Base-by-base conservation (phyloP, 2,329 filamentous ascomycete species). In the Lecanicillium sp. region DNA sequence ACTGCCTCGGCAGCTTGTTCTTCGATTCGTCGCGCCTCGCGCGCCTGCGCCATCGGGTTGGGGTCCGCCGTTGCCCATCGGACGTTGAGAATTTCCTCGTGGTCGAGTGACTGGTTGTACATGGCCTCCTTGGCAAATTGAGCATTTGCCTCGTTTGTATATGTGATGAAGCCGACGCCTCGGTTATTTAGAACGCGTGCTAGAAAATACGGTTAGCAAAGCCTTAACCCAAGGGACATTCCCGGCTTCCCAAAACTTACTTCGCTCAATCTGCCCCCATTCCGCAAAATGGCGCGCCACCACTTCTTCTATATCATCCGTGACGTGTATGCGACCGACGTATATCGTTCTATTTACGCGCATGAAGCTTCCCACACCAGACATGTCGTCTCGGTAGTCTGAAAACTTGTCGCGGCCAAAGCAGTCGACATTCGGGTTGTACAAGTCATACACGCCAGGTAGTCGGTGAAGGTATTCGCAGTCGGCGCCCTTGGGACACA, bases 301-400 rank as follows among this genome's bases (percentile, higher is more conserved):
- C 27, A 97, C 78, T 63, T 98, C 92, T 58, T 98, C 90, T 45
- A 97, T 96, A 55, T 97, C 90, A 59, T 97, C 92, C 11, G 83
- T 90, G 27, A 95, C 90, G 59, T 96, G 87, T 59, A 98, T 96
- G 34, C 89, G 73, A 5, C 92, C 92, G 1, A 96, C 78, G 53
- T 98, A 98, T 5, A 98, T 70, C 1, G 92, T 98, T 22, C 92
- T 74, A 57, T 98, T 98, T 55, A 94, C 86, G 17, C 92, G 75
- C 78, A 89, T 83, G 56, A 98, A 98, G 45, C 79, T 87, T 18
- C 92, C 92, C 3, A 96, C 88, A 48, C 94, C 94, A 38, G 90
- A 89, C 92, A 98, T 97, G 59, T 97, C 90, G 58, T 97, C 90
- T 53, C 89, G 72, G 63, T 96, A 97, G 56, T 95, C 90, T 46